Evolutionary conservation across 208 protist genomes (phyloP).

Genomic region (Leishmania major): DNA sequence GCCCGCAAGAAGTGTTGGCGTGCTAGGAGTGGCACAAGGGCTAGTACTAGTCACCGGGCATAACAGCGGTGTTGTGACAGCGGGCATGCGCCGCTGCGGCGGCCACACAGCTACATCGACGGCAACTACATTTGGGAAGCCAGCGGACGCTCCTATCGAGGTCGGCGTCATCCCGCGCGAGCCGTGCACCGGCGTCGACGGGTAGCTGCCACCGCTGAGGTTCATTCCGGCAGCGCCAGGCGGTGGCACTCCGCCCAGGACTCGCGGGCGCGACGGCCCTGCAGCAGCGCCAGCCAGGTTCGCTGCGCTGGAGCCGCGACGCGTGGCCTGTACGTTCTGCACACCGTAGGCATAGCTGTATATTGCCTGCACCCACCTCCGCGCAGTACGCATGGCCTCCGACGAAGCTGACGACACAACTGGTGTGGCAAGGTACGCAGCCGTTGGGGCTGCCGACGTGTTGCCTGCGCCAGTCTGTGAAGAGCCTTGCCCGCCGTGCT

Average conservation of each 20-base stretch:
- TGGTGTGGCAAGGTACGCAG: slow-evolving; percentile 45
- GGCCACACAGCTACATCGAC: slow-evolving; percentile 23
- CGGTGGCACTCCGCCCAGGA: not conserved
- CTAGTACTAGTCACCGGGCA: not conserved
- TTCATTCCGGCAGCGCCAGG: not conserved
- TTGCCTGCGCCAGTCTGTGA: slow-evolving; percentile 1
- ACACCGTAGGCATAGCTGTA: slow-evolving; percentile 61
- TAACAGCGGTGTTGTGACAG: not conserved
- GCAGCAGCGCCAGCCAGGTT: not conserved
- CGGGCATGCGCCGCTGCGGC: not conserved
- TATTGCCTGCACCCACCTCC: slow-evolving; percentile 47
- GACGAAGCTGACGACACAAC: slow-evolving; percentile 36
- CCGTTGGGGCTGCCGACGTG: not conserved
- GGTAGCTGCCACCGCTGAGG: slow-evolving; percentile 3
- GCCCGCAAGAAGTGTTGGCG: not conserved
- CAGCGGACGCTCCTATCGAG: not conserved
- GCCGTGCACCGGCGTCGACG: slow-evolving; percentile 5
- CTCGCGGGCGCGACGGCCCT: not conserved
- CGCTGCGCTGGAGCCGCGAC: slow-evolving; percentile 3
- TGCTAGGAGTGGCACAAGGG: not conserved
- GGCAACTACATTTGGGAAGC: slow-evolving; percentile 4
- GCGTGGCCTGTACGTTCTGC: slow-evolving; percentile 2
- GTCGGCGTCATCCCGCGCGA: slow-evolving; percentile 12
- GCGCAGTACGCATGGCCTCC: slow-evolving; percentile 42
- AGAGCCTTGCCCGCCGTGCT: not conserved